A percentile compares a stretch with the other conserved stretches of the same genome.
phyloP scores from a whole-genome alignment of 1,284 basidiomycete species.

The Fistulina hepatica region DNA sequence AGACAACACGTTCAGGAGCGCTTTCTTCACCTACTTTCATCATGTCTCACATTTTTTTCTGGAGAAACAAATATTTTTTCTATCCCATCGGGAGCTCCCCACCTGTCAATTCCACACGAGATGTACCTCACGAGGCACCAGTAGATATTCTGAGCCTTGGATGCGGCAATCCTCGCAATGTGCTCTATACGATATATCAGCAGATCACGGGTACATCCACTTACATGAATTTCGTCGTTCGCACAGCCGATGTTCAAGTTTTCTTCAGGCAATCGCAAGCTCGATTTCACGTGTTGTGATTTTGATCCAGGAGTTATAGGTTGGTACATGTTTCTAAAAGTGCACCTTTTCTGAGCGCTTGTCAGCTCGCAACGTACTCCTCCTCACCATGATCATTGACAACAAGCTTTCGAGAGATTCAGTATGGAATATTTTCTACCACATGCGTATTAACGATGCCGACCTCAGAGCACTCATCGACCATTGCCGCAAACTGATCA shows the following conservation, averaged over 20 bases:
- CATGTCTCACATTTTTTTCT: constrained; percentile 28
- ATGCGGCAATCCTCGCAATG: constrained; percentile 35
- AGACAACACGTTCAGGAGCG: no score
- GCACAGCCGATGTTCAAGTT: background rate
- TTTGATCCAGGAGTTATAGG: constrained; percentile 34
- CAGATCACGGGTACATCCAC: constrained; percentile 6
- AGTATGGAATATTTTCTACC: constrained; percentile 35
- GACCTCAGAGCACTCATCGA: constrained; percentile 20
- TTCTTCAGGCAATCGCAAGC: constrained; percentile 20
- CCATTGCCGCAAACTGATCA: constrained; percentile 27
- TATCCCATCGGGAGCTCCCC: constrained; percentile 36
- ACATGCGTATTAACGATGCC: constrained; percentile 27
- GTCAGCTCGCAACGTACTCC: constrained; percentile 12
- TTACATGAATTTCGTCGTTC: background rate
- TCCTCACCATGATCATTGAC: constrained; percentile 21
- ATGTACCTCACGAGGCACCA: constrained; percentile 27
- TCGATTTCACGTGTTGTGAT: constrained; percentile 40
- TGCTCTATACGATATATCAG: constrained; percentile 29
- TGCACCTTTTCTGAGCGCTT: background rate
- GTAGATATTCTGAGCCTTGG: constrained; percentile 30
- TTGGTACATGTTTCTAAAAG: constrained; percentile 12
- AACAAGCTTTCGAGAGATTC: no score
- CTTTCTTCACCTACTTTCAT: no score
- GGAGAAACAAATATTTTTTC: constrained; percentile 26
- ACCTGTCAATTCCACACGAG: constrained; percentile 27